These are phyloP conservation scores for Leptographium flavum DNA, from an alignment of 2,329 filamentous ascomycete genomes.

Conservation along the genomic window DNA sequence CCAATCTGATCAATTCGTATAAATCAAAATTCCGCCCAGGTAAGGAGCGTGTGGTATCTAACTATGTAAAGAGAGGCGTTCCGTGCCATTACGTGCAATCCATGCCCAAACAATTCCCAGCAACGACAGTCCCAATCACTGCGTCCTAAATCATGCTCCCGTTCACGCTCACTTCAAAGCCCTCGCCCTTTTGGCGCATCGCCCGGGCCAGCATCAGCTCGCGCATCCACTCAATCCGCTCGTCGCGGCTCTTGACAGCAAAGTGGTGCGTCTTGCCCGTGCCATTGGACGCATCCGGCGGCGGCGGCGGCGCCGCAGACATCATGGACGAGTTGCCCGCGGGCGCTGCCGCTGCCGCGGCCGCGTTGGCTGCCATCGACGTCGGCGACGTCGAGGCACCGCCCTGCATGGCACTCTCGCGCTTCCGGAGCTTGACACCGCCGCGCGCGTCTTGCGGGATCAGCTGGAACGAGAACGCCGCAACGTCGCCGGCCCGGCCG, in stretches of 20 bases:
- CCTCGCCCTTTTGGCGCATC: conserved; percentile 68
- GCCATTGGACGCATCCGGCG: conserved; percentile 35
- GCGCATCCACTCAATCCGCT: conserved; percentile 94
- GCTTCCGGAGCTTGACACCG: conserved; percentile 33
- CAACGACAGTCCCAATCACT: background rate
- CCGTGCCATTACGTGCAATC: background rate
- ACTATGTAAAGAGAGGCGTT: conserved; percentile 4
- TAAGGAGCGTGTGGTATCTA: conserved; percentile 12
- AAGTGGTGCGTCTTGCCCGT: conserved; percentile 85
- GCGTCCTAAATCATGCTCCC: conserved; percentile 54
- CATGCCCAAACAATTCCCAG: too few relatives aligned
- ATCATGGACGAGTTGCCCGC: conserved; percentile 7
- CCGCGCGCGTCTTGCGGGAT: conserved; percentile 53
- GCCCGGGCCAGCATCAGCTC: conserved; percentile 87
- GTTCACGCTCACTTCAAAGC: conserved; percentile 71
- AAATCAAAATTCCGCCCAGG: conserved; percentile 8
- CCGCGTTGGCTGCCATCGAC: background rate
- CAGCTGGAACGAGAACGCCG: conserved; percentile 74
- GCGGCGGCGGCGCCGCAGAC: conserved; percentile 20
- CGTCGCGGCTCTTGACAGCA: conserved; percentile 71
- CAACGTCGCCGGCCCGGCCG: conserved; percentile 32
- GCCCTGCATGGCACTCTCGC: conserved; percentile 25
- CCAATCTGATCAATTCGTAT: conserved; percentile 1
- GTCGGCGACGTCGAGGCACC: background rate
- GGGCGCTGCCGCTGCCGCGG: background rate